phyloP scores from a whole-genome alignment of 78 protist species.

The Capsaspora owczarzaki region DNA sequence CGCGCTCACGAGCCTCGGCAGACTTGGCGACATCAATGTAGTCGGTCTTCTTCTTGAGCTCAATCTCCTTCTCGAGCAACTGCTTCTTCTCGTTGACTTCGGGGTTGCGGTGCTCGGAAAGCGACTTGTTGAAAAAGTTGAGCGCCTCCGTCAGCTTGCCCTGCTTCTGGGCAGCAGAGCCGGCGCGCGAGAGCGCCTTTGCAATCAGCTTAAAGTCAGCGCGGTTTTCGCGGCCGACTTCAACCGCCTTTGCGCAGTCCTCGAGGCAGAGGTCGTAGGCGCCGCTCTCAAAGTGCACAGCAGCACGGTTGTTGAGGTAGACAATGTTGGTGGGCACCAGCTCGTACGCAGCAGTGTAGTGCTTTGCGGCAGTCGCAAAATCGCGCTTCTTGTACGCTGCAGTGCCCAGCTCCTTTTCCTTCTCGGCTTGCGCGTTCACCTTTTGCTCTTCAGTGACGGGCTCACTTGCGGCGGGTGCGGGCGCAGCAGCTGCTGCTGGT shows the following conservation, averaged over 20 bases:
- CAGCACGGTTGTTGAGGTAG: neutral
- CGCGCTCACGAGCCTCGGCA: conserved; percentile 19
- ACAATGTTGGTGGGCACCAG: conserved; percentile 10
- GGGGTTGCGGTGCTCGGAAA: conserved; percentile 38
- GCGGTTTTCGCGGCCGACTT: neutral
- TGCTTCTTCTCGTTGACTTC: conserved; percentile 14
- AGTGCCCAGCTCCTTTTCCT: conserved; percentile 17
- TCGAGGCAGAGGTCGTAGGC: neutral
- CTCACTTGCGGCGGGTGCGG: neutral
- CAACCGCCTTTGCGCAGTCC: neutral
- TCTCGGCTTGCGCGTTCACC: neutral
- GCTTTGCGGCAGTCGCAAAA: conserved; percentile 8
- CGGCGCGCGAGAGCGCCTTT: conserved; percentile 17
- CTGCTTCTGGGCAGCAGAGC: conserved; percentile 16
- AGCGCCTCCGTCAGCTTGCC: conserved; percentile 26
- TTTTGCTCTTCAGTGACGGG: neutral
- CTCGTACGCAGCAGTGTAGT: conserved; percentile 19
- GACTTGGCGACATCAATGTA: conserved; percentile 33
- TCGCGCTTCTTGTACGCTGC: neutral
- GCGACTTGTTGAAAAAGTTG: conserved; percentile 2
- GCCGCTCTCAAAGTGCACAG: neutral
- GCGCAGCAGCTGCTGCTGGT: too few species aligned
- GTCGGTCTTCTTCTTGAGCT: neutral
- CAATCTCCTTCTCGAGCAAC: neutral
- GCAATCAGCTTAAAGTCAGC: conserved; percentile 23